Conservation (phyloP, 1,284 basidiomycete genomes). For the Neolentinus lepideus region DNA sequence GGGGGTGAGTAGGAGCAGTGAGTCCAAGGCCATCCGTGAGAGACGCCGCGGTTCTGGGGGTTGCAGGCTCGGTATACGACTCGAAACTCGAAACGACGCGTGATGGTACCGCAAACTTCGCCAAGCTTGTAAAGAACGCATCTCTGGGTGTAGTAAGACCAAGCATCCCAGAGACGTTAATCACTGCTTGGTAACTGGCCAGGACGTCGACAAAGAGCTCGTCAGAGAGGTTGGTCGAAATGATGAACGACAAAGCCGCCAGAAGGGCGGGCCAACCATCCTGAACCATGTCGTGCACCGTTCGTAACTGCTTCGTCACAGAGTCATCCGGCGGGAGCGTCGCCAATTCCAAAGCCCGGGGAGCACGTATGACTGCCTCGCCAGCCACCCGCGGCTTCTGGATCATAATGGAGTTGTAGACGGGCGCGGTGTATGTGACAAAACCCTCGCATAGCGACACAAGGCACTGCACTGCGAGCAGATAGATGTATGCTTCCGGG, state of each 20-base stretch:
- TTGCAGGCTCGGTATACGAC: slow-evolving; percentile 58
- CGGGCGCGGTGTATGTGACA: slow-evolving; percentile 60
- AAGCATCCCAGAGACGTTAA: slow-evolving; percentile 86
- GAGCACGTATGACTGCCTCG: slow-evolving; percentile 62
- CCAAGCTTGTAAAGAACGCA: slow-evolving; percentile 82
- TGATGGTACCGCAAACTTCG: slow-evolving; percentile 84
- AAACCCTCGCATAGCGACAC: slow-evolving; percentile 87
- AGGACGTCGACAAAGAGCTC: slow-evolving; percentile 83
- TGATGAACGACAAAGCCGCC: slow-evolving; percentile 83
- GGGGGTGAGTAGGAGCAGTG: slow-evolving; percentile 44
- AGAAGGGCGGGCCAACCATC: slow-evolving; percentile 87
- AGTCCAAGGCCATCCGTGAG: slow-evolving; percentile 70
- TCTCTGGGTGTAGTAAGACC: slow-evolving; percentile 84
- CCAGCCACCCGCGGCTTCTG: slow-evolving; percentile 61
- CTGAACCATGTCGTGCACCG: slow-evolving; percentile 74
- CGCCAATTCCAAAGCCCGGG: slow-evolving; percentile 62
- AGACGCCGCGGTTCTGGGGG: slow-evolving; percentile 52
- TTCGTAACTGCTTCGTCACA: slow-evolving; percentile 45
- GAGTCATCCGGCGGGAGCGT: slow-evolving; percentile 52
- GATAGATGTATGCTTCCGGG: slow-evolving; percentile 89
- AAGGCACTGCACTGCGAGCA: slow-evolving; percentile 86
- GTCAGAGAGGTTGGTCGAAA: slow-evolving; percentile 85
- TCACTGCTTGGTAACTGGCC: slow-evolving; percentile 76
- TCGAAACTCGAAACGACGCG: slow-evolving; percentile 83
- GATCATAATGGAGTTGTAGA: slow-evolving; percentile 61